Conservation (phyloP, 345 rosid species). For the Acer campestre region DNA sequence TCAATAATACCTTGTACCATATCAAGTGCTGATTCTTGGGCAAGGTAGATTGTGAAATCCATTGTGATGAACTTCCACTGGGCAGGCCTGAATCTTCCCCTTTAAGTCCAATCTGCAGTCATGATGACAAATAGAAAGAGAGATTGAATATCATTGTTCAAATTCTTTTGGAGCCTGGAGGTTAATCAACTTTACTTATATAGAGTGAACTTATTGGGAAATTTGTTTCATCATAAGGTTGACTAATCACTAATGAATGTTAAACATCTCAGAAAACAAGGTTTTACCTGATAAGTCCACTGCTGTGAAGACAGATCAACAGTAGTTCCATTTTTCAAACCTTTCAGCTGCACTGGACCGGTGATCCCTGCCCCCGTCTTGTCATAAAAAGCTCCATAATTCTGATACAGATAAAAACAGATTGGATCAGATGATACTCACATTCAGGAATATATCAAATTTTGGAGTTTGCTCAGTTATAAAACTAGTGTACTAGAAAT, state of each 20-base stretch:
- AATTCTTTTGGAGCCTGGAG: constrained; percentile 1
- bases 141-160: constrained; percentile 10
- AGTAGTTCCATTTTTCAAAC: constrained; percentile 50
- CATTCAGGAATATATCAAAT: not conserved
- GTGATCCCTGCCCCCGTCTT: constrained; percentile 78
- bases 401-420: constrained; percentile 44
- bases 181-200: not conserved
- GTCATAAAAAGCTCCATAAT: constrained; percentile 90
- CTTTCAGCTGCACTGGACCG: constrained; percentile 81
- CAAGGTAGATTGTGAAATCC: constrained; percentile 66
- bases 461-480: constrained; percentile 13
- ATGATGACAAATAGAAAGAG: constrained; percentile 13
- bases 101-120: constrained; percentile 71
- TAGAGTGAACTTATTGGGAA: not conserved
- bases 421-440: constrained; percentile 9
- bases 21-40: constrained; percentile 77
- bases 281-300: constrained; percentile 90
- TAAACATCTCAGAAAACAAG: not conserved
- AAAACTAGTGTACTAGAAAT: not conserved
- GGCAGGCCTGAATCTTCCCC: constrained; percentile 77
- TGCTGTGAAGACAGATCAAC: constrained; percentile 64
- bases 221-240: not conserved
- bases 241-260: constrained; percentile 3
- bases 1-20: constrained; percentile 86
- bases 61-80: constrained; percentile 68